phyloP scores from a whole-genome alignment of 2,329 filamentous ascomycete genomes.

The Chalaropsis thielavioides region DNA sequence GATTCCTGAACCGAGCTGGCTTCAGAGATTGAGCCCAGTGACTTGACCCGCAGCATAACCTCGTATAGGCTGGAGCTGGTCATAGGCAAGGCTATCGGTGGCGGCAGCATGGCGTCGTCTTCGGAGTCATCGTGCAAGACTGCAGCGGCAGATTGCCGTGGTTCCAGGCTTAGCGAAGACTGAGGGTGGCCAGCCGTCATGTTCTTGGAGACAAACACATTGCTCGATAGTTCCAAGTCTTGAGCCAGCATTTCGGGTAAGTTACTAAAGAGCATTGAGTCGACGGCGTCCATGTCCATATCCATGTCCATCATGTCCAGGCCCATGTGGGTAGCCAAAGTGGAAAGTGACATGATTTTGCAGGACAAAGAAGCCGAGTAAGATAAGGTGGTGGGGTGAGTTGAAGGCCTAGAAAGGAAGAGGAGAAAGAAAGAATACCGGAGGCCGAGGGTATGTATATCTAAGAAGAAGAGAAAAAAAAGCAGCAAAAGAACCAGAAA shows the following conservation, averaged over 20 bases:
- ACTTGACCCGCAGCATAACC: constrained; percentile 14
- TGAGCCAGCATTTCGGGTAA: constrained; percentile 42
- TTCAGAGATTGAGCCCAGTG: constrained; percentile 8
- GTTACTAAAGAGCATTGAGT: constrained; percentile 27
- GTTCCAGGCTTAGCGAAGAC: not conserved
- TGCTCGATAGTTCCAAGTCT: constrained; percentile 36
- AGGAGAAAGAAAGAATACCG: not conserved
- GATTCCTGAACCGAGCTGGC: constrained; percentile 13
- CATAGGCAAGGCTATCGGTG: constrained; percentile 8
- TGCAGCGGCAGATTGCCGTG: constrained; percentile 4
- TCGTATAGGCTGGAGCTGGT: constrained; percentile 9
- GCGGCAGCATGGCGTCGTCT: constrained; percentile 2
- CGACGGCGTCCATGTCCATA: constrained; percentile 12
- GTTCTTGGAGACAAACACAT: constrained; percentile 35
- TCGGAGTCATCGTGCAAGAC: constrained; percentile 6
- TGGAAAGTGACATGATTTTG: not conserved
- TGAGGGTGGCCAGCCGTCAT: constrained; percentile 38
- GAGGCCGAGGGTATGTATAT: not conserved
- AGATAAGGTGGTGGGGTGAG: not conserved
- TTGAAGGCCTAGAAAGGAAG: not conserved
- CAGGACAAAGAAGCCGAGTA: not conserved
- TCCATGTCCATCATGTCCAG: not conserved
- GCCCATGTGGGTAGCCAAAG: not conserved
- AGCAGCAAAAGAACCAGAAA: not conserved
- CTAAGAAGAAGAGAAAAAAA: not conserved